phyloP scores from a whole-genome alignment of 495 filamentous ascomycete species.

The Podospora conica region DNA sequence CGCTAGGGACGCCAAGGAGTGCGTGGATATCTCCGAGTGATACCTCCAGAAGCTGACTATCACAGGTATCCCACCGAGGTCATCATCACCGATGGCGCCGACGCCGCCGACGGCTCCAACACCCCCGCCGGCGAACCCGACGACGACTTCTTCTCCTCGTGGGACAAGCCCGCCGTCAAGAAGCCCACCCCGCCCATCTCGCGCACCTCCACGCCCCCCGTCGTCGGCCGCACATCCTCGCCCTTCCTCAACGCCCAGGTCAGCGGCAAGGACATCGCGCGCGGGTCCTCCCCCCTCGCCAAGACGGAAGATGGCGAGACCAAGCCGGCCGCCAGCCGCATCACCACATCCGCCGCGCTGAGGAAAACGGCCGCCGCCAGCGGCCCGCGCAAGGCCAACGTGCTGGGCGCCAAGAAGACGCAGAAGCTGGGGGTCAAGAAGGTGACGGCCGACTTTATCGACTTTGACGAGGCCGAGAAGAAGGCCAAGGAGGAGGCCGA shows the following conservation, averaged over 20 bases:
- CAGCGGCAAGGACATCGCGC: constrained; percentile 57
- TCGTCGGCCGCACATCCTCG: constrained; percentile 75
- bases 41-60: constrained; percentile 8
- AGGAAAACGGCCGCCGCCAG: constrained; percentile 59
- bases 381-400: constrained; percentile 68
- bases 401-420: constrained; percentile 89
- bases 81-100: constrained; percentile 68
- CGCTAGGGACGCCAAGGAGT: constrained; percentile 76
- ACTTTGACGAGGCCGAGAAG: constrained; percentile 95
- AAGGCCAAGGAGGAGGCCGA: constrained; percentile 98
- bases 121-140: constrained; percentile 73
- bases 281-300: constrained; percentile 76
- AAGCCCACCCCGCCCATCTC: constrained; percentile 91
- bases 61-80: constrained; percentile 79
- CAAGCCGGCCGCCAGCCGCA: constrained; percentile 51
- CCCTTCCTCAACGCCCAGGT: constrained; percentile 74
- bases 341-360: constrained; percentile 66
- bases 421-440: constrained; percentile 95
- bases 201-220: constrained; percentile 80
- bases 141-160: constrained; percentile 97
- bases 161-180: constrained; percentile 97
- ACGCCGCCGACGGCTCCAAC: constrained; percentile 51
- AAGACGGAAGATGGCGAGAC: constrained; percentile 45
- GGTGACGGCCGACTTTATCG: constrained; percentile 66
- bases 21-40: constrained; percentile 19